Percentiles rank a stretch among this genome's conserved stretches.
phyloP scores from a whole-genome alignment of 495 filamentous ascomycete genomes.

The Terfezia claveryi region DNA sequence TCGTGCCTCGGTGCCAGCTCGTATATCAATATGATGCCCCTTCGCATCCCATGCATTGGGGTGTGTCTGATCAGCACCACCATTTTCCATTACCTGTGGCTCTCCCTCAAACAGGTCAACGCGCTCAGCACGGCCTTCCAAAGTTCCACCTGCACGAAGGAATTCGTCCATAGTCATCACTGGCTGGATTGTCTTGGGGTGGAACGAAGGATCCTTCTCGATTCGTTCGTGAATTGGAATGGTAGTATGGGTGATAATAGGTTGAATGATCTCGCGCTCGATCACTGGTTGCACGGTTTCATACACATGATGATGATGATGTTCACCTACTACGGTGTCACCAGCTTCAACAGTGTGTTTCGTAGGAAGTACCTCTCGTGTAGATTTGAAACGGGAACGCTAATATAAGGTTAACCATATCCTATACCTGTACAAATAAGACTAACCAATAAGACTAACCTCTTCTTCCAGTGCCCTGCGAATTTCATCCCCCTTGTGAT shows the following conservation, averaged over 20 bases:
- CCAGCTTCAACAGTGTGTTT: constrained; percentile 25
- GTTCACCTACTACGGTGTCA: constrained; percentile 33
- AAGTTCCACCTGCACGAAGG: constrained; percentile 31
- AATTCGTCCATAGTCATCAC: constrained; percentile 40
- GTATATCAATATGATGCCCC: background rate
- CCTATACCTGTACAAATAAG: background rate
- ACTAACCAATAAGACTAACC: constrained; percentile 4
- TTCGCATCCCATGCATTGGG: constrained; percentile 4
- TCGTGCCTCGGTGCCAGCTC: too few species aligned
- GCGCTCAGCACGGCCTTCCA: constrained; percentile 24
- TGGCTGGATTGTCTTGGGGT: constrained; percentile 34
- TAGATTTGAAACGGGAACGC: constrained; percentile 27
- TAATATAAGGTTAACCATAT: background rate
- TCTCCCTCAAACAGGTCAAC: constrained; percentile 11
- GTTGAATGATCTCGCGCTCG: constrained; percentile 42
- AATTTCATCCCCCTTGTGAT: constrained; percentile 29
- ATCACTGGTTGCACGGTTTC: constrained; percentile 45
- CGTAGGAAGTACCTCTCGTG: constrained; percentile 25
- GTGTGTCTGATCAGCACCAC: constrained; percentile 13
- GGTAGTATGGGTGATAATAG: constrained; percentile 43
- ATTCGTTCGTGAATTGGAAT: constrained; percentile 44
- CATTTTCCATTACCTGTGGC: constrained; percentile 16
- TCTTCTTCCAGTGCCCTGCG: constrained; percentile 10
- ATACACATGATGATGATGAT: constrained; percentile 40
- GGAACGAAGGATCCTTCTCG: constrained; percentile 37